phyloP scores from a whole-genome alignment of 805 yeast species.

The Candida peoriensis region DNA sequence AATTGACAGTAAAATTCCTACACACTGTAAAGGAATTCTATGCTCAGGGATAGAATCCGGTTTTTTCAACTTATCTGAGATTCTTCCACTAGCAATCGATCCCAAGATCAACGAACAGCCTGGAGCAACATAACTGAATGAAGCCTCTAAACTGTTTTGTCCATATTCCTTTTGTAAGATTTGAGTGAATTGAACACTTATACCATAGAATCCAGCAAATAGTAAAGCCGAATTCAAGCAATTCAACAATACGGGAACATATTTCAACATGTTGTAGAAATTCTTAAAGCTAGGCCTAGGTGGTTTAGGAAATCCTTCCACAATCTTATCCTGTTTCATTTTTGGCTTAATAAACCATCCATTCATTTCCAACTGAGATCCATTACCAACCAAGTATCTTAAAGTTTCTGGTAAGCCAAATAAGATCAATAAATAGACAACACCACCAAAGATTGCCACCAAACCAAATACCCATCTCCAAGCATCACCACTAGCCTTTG shows the following conservation, averaged over 20 bases:
- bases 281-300: constrained; percentile 37
- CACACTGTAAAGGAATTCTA: constrained; percentile 37
- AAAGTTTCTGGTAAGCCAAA: constrained; percentile 77
- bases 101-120: constrained; percentile 45
- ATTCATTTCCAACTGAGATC: constrained; percentile 26
- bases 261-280: constrained; percentile 33
- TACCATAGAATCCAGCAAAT: constrained; percentile 51
- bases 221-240: constrained; percentile 43
- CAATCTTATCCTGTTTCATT: constrained; percentile 22
- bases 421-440: constrained; percentile 44
- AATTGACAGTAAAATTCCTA: constrained; percentile 39
- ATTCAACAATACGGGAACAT: constrained; percentile 40
- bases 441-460: constrained; percentile 60
- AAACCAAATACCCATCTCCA: constrained; percentile 84
- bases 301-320: constrained; percentile 36
- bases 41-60: constrained; percentile 40
- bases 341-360: constrained; percentile 28
- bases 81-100: constrained; percentile 42
- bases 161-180: constrained; percentile 33
- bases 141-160: constrained; percentile 31
- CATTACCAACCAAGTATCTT: constrained; percentile 54
- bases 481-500: constrained; percentile 63
- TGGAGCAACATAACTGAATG: constrained; percentile 48
- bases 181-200: constrained; percentile 44
- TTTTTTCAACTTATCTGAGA: constrained; percentile 37